Conservation (phyloP, 2,329 filamentous ascomycete genomes). For the Bretziella fagacearum region DNA sequence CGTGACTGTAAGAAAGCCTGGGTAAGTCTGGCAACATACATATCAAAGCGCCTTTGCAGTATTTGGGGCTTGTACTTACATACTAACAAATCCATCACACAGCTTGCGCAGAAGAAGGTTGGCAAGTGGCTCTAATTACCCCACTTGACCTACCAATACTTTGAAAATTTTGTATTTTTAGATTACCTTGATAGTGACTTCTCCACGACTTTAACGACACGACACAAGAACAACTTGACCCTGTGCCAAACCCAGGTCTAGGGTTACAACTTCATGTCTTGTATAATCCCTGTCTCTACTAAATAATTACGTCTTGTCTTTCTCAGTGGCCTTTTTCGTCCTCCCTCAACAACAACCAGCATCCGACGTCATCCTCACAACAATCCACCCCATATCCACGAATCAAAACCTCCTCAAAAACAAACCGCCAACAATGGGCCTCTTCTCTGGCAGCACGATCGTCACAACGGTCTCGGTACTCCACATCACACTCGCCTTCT, state of each 20-base stretch:
- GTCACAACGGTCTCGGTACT: slow-evolving; percentile 69
- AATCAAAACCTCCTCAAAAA: background rate
- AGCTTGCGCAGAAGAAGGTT: slow-evolving; percentile 12
- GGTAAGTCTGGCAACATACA: slow-evolving; percentile 35
- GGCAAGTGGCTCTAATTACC: slow-evolving; percentile 10
- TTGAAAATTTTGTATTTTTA: background rate
- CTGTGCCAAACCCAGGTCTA: background rate
- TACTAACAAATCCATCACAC: background rate
- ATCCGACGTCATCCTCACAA: background rate
- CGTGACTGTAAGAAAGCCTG: slow-evolving; percentile 89
- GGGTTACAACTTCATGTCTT: background rate
- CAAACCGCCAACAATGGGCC: slow-evolving; percentile 45
- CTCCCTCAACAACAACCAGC: background rate
- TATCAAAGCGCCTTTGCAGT: background rate
- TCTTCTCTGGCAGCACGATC: slow-evolving; percentile 65
- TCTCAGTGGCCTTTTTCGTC: background rate
- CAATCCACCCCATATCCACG: background rate
- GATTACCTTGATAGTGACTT: background rate
- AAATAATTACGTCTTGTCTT: background rate
- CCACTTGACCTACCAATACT: background rate
- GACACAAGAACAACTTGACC: background rate
- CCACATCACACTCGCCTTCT: slow-evolving; percentile 68
- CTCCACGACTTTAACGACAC: background rate
- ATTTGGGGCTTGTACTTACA: too few relatives aligned
- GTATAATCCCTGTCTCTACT: too few relatives aligned